Percentiles rank a stretch among this genome's conserved stretches.
Conservation (phyloP, 257 asterid genomes). For the Solanum piurae region DNA sequence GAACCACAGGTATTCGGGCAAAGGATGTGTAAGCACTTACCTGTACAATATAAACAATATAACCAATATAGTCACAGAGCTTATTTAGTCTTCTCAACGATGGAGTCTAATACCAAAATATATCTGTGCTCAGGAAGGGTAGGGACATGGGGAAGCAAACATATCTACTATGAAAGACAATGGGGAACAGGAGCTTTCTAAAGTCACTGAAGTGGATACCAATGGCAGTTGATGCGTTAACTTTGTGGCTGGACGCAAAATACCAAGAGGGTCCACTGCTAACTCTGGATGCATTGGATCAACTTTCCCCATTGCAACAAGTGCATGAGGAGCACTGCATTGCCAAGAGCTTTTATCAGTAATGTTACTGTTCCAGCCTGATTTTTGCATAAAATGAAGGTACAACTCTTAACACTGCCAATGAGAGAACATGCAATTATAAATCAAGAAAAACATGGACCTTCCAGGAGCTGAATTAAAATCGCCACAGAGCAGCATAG, state of each 20-base stretch:
- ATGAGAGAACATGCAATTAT: not conserved
- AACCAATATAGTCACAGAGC: not conserved
- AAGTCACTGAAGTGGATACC: conserved; percentile 31
- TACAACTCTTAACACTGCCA: not conserved
- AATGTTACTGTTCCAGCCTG: not conserved
- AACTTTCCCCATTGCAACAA: conserved; percentile 93
- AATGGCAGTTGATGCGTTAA: conserved; percentile 79
- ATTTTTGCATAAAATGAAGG: not conserved
- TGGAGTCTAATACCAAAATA: not conserved
- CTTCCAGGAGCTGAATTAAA: conserved; percentile 93
- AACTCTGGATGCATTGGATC: conserved; percentile 85
- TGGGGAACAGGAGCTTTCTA: not conserved
- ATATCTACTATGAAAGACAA: not conserved
- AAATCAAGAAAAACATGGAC: conserved; percentile 21
- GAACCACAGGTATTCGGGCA: conserved; percentile 60
- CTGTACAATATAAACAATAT: conserved; percentile 20
- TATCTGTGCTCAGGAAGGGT: not conserved
- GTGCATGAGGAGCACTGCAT: conserved; percentile 91
- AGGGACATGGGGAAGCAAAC: not conserved
- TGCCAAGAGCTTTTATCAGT: not conserved
- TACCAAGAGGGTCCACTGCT: conserved; percentile 72
- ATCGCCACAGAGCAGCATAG: conserved; percentile 97
- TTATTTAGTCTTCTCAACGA: not conserved
- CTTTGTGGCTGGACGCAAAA: conserved; percentile 62
- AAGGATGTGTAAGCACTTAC: conserved; percentile 97